Evolutionary conservation across 2,329 filamentous ascomycete genomes (phyloP), one percentile per base, ranked within the genome.

Genomic region (Plenodomus lindquistii): DNA sequence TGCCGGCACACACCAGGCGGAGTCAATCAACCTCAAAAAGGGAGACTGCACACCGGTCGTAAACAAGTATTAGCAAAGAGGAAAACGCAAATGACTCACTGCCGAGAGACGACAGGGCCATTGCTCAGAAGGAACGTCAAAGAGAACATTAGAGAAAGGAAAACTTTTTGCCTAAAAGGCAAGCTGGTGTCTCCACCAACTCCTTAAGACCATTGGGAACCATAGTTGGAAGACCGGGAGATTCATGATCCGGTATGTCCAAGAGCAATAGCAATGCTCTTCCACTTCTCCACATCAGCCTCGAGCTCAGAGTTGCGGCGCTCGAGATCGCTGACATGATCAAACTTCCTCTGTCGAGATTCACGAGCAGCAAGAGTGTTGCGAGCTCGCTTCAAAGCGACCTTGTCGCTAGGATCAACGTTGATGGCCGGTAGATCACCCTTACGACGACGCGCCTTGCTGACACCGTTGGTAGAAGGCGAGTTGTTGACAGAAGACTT

Each of bases 331-430:
- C 89, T 85, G 52, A 93, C 80, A 60, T 86, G 83, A 69, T 87
- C 81, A 48, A 89, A 85, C 78, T 96, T 96, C 59, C 91, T 87
- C 66, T 91, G 87, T 43, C 93, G 87, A 50, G 91, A 96, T 77
- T 96, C 96, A 59, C 93, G 91, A 63, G 93, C 93, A 16, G 93
- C 93, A 71, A 95, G 83, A 8, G 91, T 96, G 73, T 97, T 97
- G 60, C 91, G 88, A 42, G 91, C 92, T 71, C 93, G 89, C 85
- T 97, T 97, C 80, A 92, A 83, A 17, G 90, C 91, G n/a, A 88
- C 72, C 9, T 82, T 83, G 65, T 97, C 92, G 36, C 63, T 76
- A 1, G 85, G 83, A 60, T 97, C 89, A 31, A 91, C 83, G 52
- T 87, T 77, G 69, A 96, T 92, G 6, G 87, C 86, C 54, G 88